Evolutionary conservation across 2,329 filamentous ascomycete species (phyloP).

Genomic region (Tricladium varicosporioides): DNA sequence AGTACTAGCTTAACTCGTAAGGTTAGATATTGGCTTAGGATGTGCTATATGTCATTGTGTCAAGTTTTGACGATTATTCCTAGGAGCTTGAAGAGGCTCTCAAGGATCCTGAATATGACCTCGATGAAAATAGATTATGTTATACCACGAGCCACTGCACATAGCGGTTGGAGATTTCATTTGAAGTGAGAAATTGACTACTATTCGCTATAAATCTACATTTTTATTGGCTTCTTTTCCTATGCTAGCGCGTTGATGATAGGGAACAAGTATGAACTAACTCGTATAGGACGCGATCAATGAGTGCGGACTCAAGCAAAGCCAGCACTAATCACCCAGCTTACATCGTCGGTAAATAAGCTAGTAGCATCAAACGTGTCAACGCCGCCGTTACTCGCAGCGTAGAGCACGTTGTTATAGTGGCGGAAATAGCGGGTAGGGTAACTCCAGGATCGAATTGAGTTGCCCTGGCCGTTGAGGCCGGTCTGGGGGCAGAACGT

Average conservation of each 20-base stretch:
- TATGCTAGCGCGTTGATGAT: not conserved
- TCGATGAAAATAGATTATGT: too few species aligned
- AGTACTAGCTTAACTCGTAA: too few species aligned
- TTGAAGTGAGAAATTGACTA: too few species aligned
- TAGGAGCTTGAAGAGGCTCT: too few species aligned
- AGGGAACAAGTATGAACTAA: not conserved
- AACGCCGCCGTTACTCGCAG: constrained; percentile 55
- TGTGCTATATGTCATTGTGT: too few species aligned
- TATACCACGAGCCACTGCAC: too few species aligned
- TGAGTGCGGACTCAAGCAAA: constrained; percentile 40
- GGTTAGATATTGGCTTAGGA: too few species aligned
- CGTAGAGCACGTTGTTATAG: constrained; percentile 45
- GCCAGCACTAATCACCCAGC: constrained; percentile 44
- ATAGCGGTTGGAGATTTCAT: too few species aligned
- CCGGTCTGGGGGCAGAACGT: constrained; percentile 58
- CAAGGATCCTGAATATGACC: too few species aligned
- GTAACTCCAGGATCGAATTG: constrained; percentile 57
- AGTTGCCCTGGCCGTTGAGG: constrained; percentile 49
- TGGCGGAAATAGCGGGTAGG: constrained; percentile 59
- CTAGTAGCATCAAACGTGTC: constrained; percentile 48
- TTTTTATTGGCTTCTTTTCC: not conserved
- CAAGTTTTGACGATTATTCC: too few species aligned
- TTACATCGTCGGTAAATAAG: constrained; percentile 54
- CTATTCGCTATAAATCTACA: not conserved
- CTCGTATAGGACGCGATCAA: too few species aligned